Percentiles rank a stretch among this genome's conserved stretches.
Evolutionary conservation across 23 red algal genomes (phyloP).

Genomic region (Gracilaria domingensis): DNA sequence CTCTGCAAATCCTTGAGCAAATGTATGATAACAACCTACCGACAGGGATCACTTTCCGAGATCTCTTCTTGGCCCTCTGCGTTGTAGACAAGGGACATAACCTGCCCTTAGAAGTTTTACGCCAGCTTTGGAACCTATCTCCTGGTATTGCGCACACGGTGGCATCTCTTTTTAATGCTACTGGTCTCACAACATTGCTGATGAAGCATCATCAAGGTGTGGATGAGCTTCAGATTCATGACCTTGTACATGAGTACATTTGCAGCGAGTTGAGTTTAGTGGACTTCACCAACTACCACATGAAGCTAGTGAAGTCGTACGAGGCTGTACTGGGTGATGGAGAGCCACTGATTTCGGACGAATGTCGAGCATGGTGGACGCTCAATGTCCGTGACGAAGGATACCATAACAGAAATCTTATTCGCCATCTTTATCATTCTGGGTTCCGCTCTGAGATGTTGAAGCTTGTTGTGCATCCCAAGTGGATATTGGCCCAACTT

Average conservation of each 20-base stretch:
- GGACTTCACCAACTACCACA: slow-evolving; percentile 15
- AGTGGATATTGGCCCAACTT: slow-evolving; percentile 12
- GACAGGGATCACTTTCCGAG: background rate
- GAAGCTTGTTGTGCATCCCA: slow-evolving; percentile 14
- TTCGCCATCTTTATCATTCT: slow-evolving; percentile 17
- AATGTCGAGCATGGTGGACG: background rate
- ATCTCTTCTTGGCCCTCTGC: slow-evolving; percentile 28
- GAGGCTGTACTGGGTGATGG: background rate
- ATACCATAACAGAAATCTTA: slow-evolving; percentile 13
- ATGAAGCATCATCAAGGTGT: background rate
- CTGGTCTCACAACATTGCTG: background rate
- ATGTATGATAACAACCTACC: background rate
- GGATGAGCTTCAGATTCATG: slow-evolving; percentile 25
- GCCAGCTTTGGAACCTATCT: slow-evolving; percentile 23
- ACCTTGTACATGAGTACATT: slow-evolving; percentile 23
- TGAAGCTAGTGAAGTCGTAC: background rate
- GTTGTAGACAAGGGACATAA: slow-evolving; percentile 12
- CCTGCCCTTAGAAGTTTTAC: slow-evolving; percentile 7
- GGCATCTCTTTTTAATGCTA: slow-evolving; percentile 1
- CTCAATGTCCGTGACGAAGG: background rate
- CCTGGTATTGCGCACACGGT: background rate
- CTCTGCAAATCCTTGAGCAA: slow-evolving; percentile 12
- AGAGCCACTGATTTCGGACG: background rate
- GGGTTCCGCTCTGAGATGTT: slow-evolving; percentile 12
- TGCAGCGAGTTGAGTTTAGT: slow-evolving; percentile 16